Conservation (phyloP, 352 stramenopile genomes). For the Globisporangium ultimum region DNA sequence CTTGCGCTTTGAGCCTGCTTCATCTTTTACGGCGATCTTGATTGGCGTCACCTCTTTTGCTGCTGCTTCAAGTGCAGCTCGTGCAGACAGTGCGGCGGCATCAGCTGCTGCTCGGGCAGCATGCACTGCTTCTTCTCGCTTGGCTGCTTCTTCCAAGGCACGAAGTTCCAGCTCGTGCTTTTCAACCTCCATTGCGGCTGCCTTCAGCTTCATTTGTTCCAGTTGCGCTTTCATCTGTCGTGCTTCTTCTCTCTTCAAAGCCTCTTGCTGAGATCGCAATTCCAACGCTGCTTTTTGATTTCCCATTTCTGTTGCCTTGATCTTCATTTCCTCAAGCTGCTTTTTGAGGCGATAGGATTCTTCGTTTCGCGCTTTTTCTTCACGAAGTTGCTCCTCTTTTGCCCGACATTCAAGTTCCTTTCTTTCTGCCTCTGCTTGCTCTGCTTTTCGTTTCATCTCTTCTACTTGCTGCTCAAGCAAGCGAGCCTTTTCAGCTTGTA, state of each 20-base stretch:
- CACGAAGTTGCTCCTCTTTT: conserved; percentile 29
- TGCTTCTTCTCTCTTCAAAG: conserved; percentile 32
- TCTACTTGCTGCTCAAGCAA: conserved; percentile 55
- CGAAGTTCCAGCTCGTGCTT: conserved; percentile 42
- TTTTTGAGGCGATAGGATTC: conserved; percentile 40
- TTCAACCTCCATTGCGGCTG: conserved; percentile 48
- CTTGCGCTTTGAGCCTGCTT: conserved; percentile 42
- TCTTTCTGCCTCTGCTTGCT: conserved; percentile 41
- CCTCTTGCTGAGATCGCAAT: conserved; percentile 27
- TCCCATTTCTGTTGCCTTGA: conserved; percentile 26
- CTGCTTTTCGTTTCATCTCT: conserved; percentile 42
- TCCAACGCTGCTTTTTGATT: conserved; percentile 42
- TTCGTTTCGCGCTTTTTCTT: conserved; percentile 34
- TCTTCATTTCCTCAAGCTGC: conserved; percentile 59
- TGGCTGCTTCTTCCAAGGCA: conserved; percentile 32
- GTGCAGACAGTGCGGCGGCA: conserved; percentile 63
- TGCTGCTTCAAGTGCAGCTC: conserved; percentile 63
- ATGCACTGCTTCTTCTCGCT: conserved; percentile 60
- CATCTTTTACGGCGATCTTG: conserved; percentile 14
- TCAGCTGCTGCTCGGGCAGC: conserved; percentile 59
- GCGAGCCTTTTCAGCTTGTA: conserved; percentile 53
- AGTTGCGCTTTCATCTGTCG: conserved; percentile 34
- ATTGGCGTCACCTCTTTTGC: conserved; percentile 32
- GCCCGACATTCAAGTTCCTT: conserved; percentile 31
- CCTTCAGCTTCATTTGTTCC: conserved; percentile 43